Evolutionary conservation across 139 green algal species (phyloP), one percentile per base, ranked within the genome.

Genomic region (Monoraphidium neglectum): DNA sequence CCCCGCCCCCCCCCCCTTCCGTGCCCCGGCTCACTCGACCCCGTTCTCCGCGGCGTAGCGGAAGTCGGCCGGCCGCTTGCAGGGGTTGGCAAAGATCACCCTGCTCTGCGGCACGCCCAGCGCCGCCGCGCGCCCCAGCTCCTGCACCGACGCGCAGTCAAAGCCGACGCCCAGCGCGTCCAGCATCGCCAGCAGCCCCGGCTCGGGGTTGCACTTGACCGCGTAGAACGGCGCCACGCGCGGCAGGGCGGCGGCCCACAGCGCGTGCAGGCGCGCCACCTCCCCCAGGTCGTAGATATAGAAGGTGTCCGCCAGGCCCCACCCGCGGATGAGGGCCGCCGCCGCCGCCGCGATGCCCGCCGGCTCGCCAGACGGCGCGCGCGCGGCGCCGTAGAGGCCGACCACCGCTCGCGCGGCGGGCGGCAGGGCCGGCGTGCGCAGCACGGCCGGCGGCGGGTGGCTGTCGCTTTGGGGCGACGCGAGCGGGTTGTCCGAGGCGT

Each of bases 71-170:
- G 91, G 89, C 10, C 90, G 80, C 87, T 98, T 98, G 87, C 91
- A 97, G 15, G 93, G 85, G 81, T 98, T 95, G 2, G 95, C 94
- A 77, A 94, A 98, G n/a, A 98, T 87, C 72, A 98, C 94, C 47
- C 84, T 76, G 4, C 85, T 74, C 43, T 77, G 74, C 16, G 89
- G 71, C 36, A 95, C 90, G 24, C 92, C 47, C 13, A 76, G 68
- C 12, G 59, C 67, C 30, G 76, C 76, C 72, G 68, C 76, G 6
- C 40, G 26, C 68, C 76, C 78, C 16, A 97, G 79, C 85, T 98
- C 94, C 4, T 86, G 83, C 23, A 90, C 82, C 16, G 82, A 93
- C 13, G 95, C 95, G 73, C 93, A 97, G 79, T 98, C 95, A 67
- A 98, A 98, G n/a, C 93, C 92, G 30, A 90, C 84, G 24, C 95